A percentile compares a stretch with the other conserved stretches of the same genome.
Evolutionary conservation across 2,329 filamentous ascomycete species (phyloP).

Genomic region (Raffaelea albimanens): DNA sequence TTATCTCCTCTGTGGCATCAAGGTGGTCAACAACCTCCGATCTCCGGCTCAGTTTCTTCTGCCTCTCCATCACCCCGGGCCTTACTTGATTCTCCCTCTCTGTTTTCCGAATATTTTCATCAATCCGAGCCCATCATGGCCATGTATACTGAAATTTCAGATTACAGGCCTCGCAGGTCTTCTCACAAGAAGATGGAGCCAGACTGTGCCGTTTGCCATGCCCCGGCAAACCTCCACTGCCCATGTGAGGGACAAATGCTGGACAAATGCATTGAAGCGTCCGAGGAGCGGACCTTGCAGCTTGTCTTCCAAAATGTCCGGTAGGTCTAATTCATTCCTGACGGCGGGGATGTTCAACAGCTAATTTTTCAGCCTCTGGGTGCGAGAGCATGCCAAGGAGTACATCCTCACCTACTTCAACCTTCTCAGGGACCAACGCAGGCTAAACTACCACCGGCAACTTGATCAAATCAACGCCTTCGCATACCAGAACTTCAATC

Average conservation of each 20-base stretch:
- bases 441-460: slow-evolving; percentile 44
- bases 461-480: slow-evolving; percentile 46
- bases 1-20: too few species aligned
- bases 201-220: slow-evolving; percentile 58
- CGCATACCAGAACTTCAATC: slow-evolving; percentile 48
- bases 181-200: slow-evolving; percentile 50
- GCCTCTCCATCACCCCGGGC: too few species aligned
- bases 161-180: slow-evolving; percentile 33
- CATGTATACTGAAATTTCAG: slow-evolving; percentile 39
- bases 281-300: slow-evolving; percentile 55
- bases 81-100: slow-evolving; percentile 8
- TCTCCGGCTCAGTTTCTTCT: too few species aligned
- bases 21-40: too few species aligned
- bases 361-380: slow-evolving; percentile 51
- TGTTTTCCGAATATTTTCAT: slow-evolving; percentile 12
- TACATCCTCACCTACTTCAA: slow-evolving; percentile 59
- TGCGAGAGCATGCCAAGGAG: slow-evolving; percentile 55
- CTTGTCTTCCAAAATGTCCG: slow-evolving; percentile 53
- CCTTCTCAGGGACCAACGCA: slow-evolving; percentile 51
- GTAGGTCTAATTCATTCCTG: slow-evolving; percentile 33
- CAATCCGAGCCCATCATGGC: slow-evolving; percentile 14
- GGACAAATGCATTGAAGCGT: slow-evolving; percentile 52
- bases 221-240: slow-evolving; percentile 48
- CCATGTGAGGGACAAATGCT: slow-evolving; percentile 59
- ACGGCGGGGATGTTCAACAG: too few species aligned